phyloP scores from a whole-genome alignment of 1,139 yeast species.

The Yamadazyma buinensis region DNA sequence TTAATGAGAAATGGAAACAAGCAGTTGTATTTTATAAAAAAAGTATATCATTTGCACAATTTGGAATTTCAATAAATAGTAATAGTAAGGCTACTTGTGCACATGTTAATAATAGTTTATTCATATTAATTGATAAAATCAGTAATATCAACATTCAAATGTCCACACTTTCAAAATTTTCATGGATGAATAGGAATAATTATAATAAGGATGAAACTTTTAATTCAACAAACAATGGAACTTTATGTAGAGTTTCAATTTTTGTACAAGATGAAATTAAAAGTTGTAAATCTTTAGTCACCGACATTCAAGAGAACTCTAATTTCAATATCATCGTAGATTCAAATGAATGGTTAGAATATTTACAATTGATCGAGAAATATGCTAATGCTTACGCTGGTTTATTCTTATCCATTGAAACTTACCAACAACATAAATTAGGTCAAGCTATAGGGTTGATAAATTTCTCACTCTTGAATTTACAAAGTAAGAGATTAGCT shows the following conservation, averaged over 20 bases:
- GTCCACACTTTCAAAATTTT: conserved; percentile 37
- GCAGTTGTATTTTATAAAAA: conserved; percentile 31
- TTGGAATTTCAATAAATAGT: conserved; percentile 16
- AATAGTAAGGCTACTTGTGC: conserved; percentile 1
- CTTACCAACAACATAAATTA: conserved; percentile 36
- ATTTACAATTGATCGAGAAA: conserved; percentile 29
- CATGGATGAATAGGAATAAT: conserved; percentile 36
- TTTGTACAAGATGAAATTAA: conserved; percentile 33
- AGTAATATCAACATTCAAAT: conserved; percentile 35
- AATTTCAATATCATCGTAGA: conserved; percentile 12
- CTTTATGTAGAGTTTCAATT: conserved; percentile 41
- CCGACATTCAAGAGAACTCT: conserved; percentile 11
- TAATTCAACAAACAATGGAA: conserved; percentile 34
- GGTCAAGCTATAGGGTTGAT: conserved; percentile 44
- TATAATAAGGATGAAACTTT: conserved; percentile 26
- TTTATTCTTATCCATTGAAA: conserved; percentile 38
- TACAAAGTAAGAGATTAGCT: conserved; percentile 33
- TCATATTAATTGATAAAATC: conserved; percentile 24
- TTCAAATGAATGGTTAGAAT: conserved; percentile 28
- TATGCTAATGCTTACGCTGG: conserved; percentile 43
- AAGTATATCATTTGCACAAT: conserved; percentile 25
- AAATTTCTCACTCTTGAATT: conserved; percentile 33
- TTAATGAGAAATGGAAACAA: conserved; percentile 34
- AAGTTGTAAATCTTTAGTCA: conserved; percentile 16
- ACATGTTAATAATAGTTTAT: conserved; percentile 17